These are phyloP conservation scores for Chrysoporthe puriensis DNA, from an alignment of 2,329 filamentous ascomycete genomes.

Conservation along the genomic window DNA sequence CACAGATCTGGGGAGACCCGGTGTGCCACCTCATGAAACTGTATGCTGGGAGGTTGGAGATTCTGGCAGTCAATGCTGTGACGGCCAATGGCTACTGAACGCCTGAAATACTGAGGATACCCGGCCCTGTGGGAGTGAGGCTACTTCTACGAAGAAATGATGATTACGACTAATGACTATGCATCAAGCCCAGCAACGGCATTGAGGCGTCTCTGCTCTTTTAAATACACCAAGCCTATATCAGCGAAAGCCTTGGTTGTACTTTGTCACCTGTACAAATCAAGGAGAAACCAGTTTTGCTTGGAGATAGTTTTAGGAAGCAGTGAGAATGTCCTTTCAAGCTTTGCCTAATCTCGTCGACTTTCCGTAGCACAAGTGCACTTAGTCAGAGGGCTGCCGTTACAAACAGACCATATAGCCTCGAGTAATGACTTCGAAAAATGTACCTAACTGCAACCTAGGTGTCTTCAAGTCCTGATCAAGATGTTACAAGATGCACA, in stretches of 20 bases:
- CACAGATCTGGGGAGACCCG: conserved; percentile 80
- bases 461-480: too few species aligned
- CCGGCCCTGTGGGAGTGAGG: not conserved
- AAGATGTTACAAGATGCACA: too few species aligned
- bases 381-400: too few species aligned
- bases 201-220: not conserved
- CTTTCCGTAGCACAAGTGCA: not conserved
- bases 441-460: too few species aligned
- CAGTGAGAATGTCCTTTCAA: not conserved
- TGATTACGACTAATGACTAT: conserved; percentile 1
- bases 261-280: not conserved
- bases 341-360: not conserved
- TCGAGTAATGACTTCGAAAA: too few species aligned
- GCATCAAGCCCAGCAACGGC: conserved; percentile 5
- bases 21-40: conserved; percentile 79
- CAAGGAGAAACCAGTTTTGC: not conserved
- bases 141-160: conserved; percentile 1
- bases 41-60: conserved; percentile 73
- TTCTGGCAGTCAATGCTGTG: conserved; percentile 70
- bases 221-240: not conserved
- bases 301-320: not conserved
- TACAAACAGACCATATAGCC: too few species aligned
- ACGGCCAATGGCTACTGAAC: conserved; percentile 45
- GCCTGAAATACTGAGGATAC: not conserved
- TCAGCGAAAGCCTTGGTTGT: not conserved